Evolutionary conservation across 768 basidiomycete genomes (phyloP), one percentile per base, ranked within the genome.

Genomic region (Crassisporium funariophilum): DNA sequence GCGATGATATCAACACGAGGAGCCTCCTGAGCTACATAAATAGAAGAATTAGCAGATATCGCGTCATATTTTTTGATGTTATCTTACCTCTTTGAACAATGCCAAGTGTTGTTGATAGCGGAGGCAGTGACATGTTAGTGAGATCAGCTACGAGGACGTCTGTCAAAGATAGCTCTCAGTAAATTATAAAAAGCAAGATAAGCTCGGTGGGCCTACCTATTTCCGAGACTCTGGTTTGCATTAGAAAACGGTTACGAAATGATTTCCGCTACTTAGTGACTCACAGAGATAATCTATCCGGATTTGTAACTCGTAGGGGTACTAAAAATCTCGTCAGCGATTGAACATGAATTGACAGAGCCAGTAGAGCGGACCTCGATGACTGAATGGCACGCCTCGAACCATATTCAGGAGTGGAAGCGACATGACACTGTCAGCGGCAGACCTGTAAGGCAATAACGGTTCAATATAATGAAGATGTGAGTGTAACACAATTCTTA

Each of bases 381-480:
- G 72, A 45, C 73, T 69, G 16, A 67, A 59, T 19, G 77, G 77
- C 12, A 79, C 77, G 45, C 69, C 68, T 27, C 75, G 66, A 27
- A 79, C 65, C 63, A 73, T 68, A 48, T 69, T 71, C 46, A 79
- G 63, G 45, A 73, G 64, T 17, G 77, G 77, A n/a, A 79, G 62
- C 11, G 75, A 77, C 54, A 73, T 72, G 24, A 79, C 77, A 44
- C 77, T 78, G 36, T 69, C 68, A 22, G 69, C 67, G 38, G 74
- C 71, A 42, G 72, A 71, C 19, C 75, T 75, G 49, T 39, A 45
- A 25, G 24, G 53, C 10, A 24, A n/a, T 23, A 41, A 49, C 29
- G 56, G 50, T 31, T 34, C 33, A 35, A 39, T 34, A 27, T 37
- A 16, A 24, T 19, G 39, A 37, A 49, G 46, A 44, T 39, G 35